Base-by-base conservation (phyloP, 1,139 yeast species). In the Blastobotrys indianensis region DNA sequence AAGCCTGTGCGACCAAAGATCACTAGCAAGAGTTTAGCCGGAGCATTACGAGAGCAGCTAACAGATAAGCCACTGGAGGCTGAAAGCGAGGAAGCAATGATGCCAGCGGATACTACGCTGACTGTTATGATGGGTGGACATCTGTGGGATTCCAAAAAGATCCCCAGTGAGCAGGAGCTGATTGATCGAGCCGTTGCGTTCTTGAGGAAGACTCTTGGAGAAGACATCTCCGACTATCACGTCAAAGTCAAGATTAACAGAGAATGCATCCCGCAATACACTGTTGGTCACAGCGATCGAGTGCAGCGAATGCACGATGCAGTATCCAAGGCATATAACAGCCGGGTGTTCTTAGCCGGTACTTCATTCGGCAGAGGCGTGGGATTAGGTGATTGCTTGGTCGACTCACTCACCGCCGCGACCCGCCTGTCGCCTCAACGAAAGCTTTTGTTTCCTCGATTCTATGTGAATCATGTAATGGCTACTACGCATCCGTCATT, bases 101-200 rank as follows among this genome's bases (percentile, higher is more conserved):
- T 44, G 34, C 41, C 47, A 10, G 42, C 39, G 12, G 31, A 43
- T 54, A 77, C 86, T 5, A 86, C 85, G 54, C 63, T 90, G 42
- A 92, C 98, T 0, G 75, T 87, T 32, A 92, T 92, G 97, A 68
- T 87, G 61, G 97, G 97, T 1, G 97, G 97, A 1, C 84, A 84
- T 59, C 74, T 75, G 58, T 72, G 78, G 70, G 57, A 62, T 11
- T 59, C 61, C 23, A 39, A 45, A 8, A 39, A 52, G 2, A 12
- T 42, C n/a, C 58, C 61, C 8, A 55, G 54, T 2, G 68, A 66
- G 2, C 11, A 34, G 2, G 65, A 72, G 36, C 74, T 73, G 39
- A 58, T 74, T 16, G 63, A 65, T 29, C 67, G 74, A 6, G 76
- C 80, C 0, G 71, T 74, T 23, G 60, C 68, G 2, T 76, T 77